A percentile compares a stretch with the other conserved stretches of the same genome.
Conservation (phyloP, 2,329 filamentous ascomycete genomes). For the Paecilomyces variotii region DNA sequence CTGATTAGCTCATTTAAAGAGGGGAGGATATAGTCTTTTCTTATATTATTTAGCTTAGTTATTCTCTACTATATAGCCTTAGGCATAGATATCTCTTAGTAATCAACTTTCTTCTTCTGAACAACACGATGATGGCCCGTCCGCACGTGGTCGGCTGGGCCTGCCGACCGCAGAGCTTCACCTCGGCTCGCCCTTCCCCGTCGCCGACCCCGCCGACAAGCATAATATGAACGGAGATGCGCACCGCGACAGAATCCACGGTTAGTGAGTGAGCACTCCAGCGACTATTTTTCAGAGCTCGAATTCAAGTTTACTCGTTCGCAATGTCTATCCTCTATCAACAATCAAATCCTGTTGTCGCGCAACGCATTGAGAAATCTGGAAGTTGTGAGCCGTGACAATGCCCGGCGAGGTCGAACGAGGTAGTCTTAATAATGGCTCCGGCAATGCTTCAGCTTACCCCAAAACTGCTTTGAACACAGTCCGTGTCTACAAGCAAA, state of each 20-base stretch:
- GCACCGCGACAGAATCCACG: neutral
- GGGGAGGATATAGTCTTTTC: too few relatives aligned
- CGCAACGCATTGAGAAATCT: neutral
- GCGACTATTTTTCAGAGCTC: neutral
- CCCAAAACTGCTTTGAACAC: constrained; percentile 4
- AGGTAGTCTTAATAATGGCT: neutral
- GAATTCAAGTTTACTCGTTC: neutral
- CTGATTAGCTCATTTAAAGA: too few relatives aligned
- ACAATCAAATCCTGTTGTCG: neutral
- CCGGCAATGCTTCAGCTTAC: neutral
- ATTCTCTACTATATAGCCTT: too few relatives aligned
- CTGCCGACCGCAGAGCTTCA: neutral
- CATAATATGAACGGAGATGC: neutral
- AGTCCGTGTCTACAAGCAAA: constrained; percentile 4
- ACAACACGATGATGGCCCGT: too few relatives aligned
- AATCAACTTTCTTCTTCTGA: too few relatives aligned
- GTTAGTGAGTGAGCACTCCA: neutral
- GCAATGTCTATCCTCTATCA: neutral
- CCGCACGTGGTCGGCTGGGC: neutral
- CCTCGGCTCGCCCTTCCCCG: neutral
- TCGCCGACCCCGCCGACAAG: neutral
- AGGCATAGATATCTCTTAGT: too few relatives aligned
- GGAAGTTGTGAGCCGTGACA: neutral
- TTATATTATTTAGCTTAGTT: too few relatives aligned
- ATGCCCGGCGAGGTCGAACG: neutral